Conservation (phyloP, 2,329 filamentous ascomycete genomes). For the Monilinia fructigena region DNA sequence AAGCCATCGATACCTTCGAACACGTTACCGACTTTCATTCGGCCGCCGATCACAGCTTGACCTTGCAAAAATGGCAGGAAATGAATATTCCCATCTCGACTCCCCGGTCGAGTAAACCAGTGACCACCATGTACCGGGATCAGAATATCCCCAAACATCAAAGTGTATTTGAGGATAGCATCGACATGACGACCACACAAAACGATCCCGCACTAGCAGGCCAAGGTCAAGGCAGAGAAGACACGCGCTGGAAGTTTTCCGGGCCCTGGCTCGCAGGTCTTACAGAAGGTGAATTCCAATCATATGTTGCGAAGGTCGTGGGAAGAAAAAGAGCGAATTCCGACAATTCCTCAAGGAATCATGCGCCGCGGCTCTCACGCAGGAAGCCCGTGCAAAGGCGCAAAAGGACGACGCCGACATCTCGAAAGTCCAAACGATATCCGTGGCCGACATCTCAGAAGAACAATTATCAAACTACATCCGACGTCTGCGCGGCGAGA, state of each 20-base stretch:
- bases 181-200: slow-evolving; percentile 49
- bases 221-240: slow-evolving; percentile 38
- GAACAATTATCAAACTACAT: slow-evolving; percentile 53
- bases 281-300: slow-evolving; percentile 58
- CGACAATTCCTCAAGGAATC: slow-evolving; percentile 51
- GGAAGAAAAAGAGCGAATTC: slow-evolving; percentile 55
- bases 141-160: slow-evolving; percentile 22
- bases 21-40: slow-evolving; percentile 87
- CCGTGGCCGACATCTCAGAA: slow-evolving; percentile 48
- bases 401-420: slow-evolving; percentile 23
- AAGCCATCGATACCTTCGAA: slow-evolving; percentile 78
- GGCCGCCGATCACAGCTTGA: slow-evolving; percentile 76
- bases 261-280: slow-evolving; percentile 66
- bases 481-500: slow-evolving; percentile 53
- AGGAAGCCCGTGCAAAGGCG: slow-evolving; percentile 13
- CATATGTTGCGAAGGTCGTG: slow-evolving; percentile 55
- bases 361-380: slow-evolving; percentile 49
- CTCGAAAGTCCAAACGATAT: slow-evolving; percentile 38
- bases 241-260: slow-evolving; percentile 63
- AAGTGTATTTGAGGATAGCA: slow-evolving; percentile 60
- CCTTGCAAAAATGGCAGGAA: slow-evolving; percentile 83
- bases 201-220: not conserved
- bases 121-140: not conserved
- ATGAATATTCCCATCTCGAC: slow-evolving; percentile 70
- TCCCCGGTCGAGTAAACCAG: slow-evolving; percentile 36